These are phyloP conservation scores for Hypoxylon lenormandii DNA, from an alignment of 495 filamentous ascomycete genomes.

Conservation along the genomic window DNA sequence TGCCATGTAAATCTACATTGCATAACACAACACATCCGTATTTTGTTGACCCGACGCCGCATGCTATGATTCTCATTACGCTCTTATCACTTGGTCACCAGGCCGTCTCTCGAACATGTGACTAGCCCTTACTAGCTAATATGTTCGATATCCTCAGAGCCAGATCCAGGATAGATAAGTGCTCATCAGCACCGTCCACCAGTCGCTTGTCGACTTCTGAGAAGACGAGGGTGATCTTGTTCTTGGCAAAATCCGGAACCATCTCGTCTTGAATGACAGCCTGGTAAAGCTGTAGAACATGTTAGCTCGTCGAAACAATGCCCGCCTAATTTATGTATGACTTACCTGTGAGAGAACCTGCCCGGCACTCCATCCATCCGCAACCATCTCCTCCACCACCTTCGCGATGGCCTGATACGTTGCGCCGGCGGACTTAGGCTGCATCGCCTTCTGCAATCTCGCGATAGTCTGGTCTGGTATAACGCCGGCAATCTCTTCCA, in stretches of 20 bases:
- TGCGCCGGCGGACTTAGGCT: slow-evolving; percentile 72
- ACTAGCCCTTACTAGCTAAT: slow-evolving; percentile 61
- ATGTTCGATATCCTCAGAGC: slow-evolving; percentile 82
- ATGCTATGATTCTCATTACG: slow-evolving; percentile 24
- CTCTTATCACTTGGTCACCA: background rate
- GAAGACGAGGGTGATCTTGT: slow-evolving; percentile 87
- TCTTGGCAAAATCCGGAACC: slow-evolving; percentile 85
- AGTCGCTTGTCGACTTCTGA: slow-evolving; percentile 93
- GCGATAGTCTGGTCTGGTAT: slow-evolving; percentile 81
- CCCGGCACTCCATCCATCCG: slow-evolving; percentile 97
- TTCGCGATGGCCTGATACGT: slow-evolving; percentile 79
- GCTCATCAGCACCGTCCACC: slow-evolving; percentile 97
- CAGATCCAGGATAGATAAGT: slow-evolving; percentile 87
- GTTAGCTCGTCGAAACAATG: slow-evolving; percentile 17
- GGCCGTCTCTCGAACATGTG: background rate
- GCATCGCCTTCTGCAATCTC: slow-evolving; percentile 77
- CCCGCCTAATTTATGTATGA: slow-evolving; percentile 1
- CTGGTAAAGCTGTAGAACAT: slow-evolving; percentile 76
- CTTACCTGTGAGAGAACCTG: slow-evolving; percentile 83
- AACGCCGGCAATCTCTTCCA: slow-evolving; percentile 97
- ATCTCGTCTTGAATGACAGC: slow-evolving; percentile 83
- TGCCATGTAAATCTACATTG: slow-evolving; percentile 3
- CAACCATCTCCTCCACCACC: slow-evolving; percentile 87
- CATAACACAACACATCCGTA: slow-evolving; percentile 9
- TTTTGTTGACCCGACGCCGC: slow-evolving; percentile 38